Evolutionary conservation across 441 rosid species (phyloP), one percentile per base, ranked within the genome.

Genomic region (Erysimum cheiri): DNA sequence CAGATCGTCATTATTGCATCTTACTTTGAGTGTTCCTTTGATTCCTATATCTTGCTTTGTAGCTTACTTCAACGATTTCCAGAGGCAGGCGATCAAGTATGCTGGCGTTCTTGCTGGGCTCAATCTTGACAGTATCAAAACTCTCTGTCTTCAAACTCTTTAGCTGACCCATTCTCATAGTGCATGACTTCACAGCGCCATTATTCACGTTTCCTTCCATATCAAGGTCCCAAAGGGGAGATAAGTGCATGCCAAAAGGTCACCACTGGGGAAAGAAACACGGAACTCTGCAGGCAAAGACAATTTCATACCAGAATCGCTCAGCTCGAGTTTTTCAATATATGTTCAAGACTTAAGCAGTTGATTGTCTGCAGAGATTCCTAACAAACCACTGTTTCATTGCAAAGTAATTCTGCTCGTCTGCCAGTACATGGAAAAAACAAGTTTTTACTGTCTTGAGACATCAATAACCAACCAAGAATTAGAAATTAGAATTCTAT

Each of bases 381-480:
- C 77, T 81, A 17, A 79, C 74, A 83, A 85, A 95, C 98, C 99
- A 95, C 13, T 82, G 76, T 81, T 84, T 87, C 98, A 89, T 90
- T 9, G 86, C 94, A 69, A 80, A 88, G 81, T 85, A 95, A 79
- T 90, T 90, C 78, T 87, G 87, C 67, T 78, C 82, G 82, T 92
- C 89, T 39, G 98, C 92, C 78, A 92, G 84, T 77, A 92, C 94
- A 70, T 95, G 99, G 80, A 95, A 94, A 50, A 88, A 95, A 74
- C n/a, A 79, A 79, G 77, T 80, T 86, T 71, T 75, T 72, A 76
- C 88, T 90, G 66, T 92, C 97, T 97, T 95, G 98, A 64, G 84
- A 85, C 66, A 72, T 71, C 55, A 60, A 80, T 40, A 64, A 79
- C 41, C 49, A 61, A 60, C 82, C 64, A 22, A 83, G 37, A 70